A percentile compares a stretch with the other conserved stretches of the same genome.
These are phyloP conservation scores for Paradendryphiella salina DNA, from an alignment of 2,329 filamentous ascomycete species.

Conservation along the genomic window DNA sequence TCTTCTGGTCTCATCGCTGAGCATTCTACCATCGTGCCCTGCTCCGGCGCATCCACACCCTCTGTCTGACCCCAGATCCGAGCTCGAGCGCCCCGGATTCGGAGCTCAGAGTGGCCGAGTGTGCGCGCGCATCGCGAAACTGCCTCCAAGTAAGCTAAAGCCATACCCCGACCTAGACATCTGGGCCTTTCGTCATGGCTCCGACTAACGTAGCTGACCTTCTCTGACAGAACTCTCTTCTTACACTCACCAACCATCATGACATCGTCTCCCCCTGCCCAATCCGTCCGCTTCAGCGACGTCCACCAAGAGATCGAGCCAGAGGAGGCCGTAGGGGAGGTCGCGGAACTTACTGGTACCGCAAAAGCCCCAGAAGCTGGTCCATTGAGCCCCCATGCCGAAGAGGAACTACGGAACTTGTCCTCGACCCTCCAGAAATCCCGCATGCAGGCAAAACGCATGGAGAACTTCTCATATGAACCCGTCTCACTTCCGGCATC, in stretches of 20 bases:
- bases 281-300: conserved; percentile 48
- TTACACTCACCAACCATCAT: conserved; percentile 25
- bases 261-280: conserved; percentile 29
- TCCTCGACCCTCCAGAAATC: conserved; percentile 72
- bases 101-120: conserved; percentile 14
- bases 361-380: conserved; percentile 27
- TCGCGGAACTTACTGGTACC: conserved; percentile 35
- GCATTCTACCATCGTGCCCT: conserved; percentile 1
- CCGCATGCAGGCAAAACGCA: conserved; percentile 77
- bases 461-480: conserved; percentile 88
- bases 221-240: conserved; percentile 11
- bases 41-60: conserved; percentile 13
- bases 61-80: conserved; percentile 8
- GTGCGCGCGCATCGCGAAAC: conserved; percentile 20
- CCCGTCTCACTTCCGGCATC: conserved; percentile 85
- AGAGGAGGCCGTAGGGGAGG: conserved; percentile 36
- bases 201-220: conserved; percentile 12
- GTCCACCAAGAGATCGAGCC: conserved; percentile 48
- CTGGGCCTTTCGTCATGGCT: conserved; percentile 28
- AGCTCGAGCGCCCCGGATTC: conserved; percentile 13
- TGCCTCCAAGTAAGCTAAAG: conserved; percentile 24
- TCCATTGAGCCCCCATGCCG: conserved; percentile 49
- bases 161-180: conserved; percentile 20
- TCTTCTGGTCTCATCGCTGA: conserved; percentile 7
- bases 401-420: conserved; percentile 71